Conservation (phyloP, 2,329 filamentous ascomycete species). For the Oidium heveae region DNA sequence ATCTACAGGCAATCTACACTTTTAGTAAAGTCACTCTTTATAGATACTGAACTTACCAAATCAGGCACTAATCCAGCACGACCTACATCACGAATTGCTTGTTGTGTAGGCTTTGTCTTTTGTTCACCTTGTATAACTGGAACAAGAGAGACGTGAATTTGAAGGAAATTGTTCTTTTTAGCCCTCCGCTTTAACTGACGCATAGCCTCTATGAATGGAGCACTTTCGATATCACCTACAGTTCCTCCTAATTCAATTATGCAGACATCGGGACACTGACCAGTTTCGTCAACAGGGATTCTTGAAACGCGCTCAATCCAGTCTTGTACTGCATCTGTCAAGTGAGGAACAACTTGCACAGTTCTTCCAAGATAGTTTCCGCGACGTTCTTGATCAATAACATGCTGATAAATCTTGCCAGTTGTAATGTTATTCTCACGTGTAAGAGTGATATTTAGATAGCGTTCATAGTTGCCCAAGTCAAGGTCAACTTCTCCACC, state of each 20-base stretch:
- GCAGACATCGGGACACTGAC: constrained; percentile 68
- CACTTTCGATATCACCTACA: constrained; percentile 63
- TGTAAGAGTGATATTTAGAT: constrained; percentile 58
- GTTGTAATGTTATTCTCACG: constrained; percentile 85
- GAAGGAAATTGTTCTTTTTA: constrained; percentile 58
- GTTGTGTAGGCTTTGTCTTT: constrained; percentile 94
- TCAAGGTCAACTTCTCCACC: constrained; percentile 56
- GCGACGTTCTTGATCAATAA: constrained; percentile 36
- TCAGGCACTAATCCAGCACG: constrained; percentile 26
- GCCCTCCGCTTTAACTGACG: constrained; percentile 49
- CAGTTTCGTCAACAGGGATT: constrained; percentile 67
- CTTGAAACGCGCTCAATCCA: constrained; percentile 74
- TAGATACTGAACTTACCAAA: constrained; percentile 3
- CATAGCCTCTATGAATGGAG: constrained; percentile 70
- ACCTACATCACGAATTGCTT: constrained; percentile 62
- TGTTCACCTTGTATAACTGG: constrained; percentile 46
- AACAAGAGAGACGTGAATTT: constrained; percentile 75
- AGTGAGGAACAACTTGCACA: constrained; percentile 76
- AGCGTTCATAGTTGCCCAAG: constrained; percentile 54
- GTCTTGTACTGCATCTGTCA: constrained; percentile 77
- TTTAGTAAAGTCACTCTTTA: neutral
- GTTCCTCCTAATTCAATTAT: constrained; percentile 55
- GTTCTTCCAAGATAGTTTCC: constrained; percentile 65
- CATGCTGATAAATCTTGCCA: constrained; percentile 81
- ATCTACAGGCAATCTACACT: constrained; percentile 67